phyloP scores from a whole-genome alignment of 2,329 filamentous ascomycete species.

The Tolypocladium pustulatum region DNA sequence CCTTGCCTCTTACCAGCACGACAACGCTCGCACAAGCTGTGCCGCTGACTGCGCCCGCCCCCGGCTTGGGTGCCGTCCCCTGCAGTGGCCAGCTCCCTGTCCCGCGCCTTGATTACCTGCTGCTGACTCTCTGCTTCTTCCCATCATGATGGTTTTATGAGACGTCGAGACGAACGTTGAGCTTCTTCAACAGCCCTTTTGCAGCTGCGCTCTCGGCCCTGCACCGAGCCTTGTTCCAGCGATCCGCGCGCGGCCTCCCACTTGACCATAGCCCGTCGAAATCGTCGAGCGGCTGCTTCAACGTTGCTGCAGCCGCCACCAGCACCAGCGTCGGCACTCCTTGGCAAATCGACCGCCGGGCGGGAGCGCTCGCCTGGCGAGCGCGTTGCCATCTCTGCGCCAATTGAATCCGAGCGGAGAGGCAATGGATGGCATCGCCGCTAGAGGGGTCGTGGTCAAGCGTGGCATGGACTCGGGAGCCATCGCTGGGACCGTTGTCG shows the following conservation, averaged over 20 bases:
- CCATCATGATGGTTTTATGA: neutral
- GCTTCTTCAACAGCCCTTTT: neutral
- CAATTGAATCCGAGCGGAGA: neutral
- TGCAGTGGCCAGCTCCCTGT: neutral
- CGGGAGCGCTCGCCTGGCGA: neutral
- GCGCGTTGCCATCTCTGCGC: neutral
- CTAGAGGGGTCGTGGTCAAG: conserved; percentile 11
- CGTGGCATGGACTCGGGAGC: conserved; percentile 21
- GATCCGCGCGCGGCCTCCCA: conserved; percentile 4
- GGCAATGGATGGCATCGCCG: neutral
- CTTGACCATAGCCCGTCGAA: neutral
- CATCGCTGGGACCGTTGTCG: conserved; percentile 27
- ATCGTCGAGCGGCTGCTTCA: neutral
- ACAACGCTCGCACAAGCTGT: too few species aligned
- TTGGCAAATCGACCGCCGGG: neutral
- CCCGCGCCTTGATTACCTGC: neutral
- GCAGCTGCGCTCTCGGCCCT: neutral
- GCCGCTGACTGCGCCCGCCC: neutral
- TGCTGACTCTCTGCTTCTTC: neutral
- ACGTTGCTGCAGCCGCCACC: neutral
- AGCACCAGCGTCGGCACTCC: neutral
- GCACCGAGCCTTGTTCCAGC: neutral
- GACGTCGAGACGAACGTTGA: neutral
- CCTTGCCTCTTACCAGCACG: neutral
- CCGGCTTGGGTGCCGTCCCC: neutral